Evolutionary conservation across 768 basidiomycete genomes (phyloP), one percentile per base, ranked within the genome.

Genomic region (Phaffia tasmanica): DNA sequence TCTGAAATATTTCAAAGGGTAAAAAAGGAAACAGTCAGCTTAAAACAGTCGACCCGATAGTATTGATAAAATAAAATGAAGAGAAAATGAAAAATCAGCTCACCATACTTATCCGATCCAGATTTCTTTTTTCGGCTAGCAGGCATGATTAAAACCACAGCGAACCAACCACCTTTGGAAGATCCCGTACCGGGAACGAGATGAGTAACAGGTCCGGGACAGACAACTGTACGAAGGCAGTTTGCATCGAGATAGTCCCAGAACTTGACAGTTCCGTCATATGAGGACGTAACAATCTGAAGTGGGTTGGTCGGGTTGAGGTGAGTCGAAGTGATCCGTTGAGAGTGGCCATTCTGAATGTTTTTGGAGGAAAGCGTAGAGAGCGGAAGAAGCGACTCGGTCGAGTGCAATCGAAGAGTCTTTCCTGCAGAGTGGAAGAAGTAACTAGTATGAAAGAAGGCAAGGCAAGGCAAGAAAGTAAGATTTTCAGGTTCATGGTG

Each of bases 161-260:
- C 68, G 55, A 72, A 76, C 35, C 73, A 71, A 56, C 68, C 70
- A 59, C 72, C 73, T 48, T 61, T 71, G 6, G 70, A 72, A 7
- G 55, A 67, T 5, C 73, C 72, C 7, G 62, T 60, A 11, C 74
- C 75, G n/a, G 72, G 56, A 49, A 71, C 67, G 57, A 74, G 59
- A 27, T 74, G 72, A 27, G 69, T 50, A 21, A 76, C 68, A 2
- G 86, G 84, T 67, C 86, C 82, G 32, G 80, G 80, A 54, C 90
- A 73, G 65, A 83, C 80, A 69, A 95, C 82, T 1, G 85, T 88
- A 68, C 85, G 83, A 67, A 97, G 78, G 15, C 95, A 77, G 9
- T 81, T 79, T 6, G 85, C 91, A 67, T 95, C 92, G 48, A 93
- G 78, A 75, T 87, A 93, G 77, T 98, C 91, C 95, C 95, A 99